phyloP scores from a whole-genome alignment of 257 asterid species.

The Catharanthus roseus region DNA sequence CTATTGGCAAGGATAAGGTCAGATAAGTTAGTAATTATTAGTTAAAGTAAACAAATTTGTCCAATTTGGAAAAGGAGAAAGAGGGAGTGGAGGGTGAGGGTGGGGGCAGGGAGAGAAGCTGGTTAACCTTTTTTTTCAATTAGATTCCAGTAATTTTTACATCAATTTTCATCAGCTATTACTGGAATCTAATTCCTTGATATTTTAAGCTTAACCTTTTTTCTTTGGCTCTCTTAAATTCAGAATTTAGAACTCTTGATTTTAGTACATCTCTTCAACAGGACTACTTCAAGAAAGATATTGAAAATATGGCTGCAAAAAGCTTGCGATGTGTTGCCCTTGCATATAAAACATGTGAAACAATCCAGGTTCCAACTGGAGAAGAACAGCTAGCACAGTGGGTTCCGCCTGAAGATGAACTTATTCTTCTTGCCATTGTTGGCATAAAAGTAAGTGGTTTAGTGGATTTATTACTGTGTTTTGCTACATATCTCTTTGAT shows the following conservation, averaged over 20 bases:
- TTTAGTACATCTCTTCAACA: slow-evolving; percentile 19
- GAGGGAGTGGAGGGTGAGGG: not conserved
- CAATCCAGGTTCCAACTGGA: slow-evolving; percentile 63
- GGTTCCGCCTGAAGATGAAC: slow-evolving; percentile 72
- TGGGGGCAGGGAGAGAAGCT: not conserved
- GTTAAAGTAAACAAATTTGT: slow-evolving; percentile 1
- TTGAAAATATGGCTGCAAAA: slow-evolving; percentile 76
- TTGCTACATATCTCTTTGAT: not conserved
- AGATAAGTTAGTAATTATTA: slow-evolving; percentile 7
- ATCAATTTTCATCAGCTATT: not conserved
- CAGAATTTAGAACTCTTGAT: not conserved
- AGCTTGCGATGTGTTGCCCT: slow-evolving; percentile 94
- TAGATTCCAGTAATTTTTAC: too few species aligned
- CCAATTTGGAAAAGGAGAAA: not conserved
- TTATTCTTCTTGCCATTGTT: slow-evolving; percentile 76
- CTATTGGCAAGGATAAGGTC: slow-evolving; percentile 62
- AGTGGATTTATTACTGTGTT: not conserved
- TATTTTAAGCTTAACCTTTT: not conserved
- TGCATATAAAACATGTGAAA: slow-evolving; percentile 62
- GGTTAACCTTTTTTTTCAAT: too few species aligned
- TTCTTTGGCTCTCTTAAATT: not conserved
- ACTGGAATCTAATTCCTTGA: not conserved
- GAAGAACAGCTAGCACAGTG: slow-evolving; percentile 62
- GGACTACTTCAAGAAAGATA: slow-evolving; percentile 64
- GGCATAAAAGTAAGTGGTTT: slow-evolving; percentile 66